Evolutionary conservation across 805 yeast species (phyloP).

Genomic region (Naumovozyma baii): DNA sequence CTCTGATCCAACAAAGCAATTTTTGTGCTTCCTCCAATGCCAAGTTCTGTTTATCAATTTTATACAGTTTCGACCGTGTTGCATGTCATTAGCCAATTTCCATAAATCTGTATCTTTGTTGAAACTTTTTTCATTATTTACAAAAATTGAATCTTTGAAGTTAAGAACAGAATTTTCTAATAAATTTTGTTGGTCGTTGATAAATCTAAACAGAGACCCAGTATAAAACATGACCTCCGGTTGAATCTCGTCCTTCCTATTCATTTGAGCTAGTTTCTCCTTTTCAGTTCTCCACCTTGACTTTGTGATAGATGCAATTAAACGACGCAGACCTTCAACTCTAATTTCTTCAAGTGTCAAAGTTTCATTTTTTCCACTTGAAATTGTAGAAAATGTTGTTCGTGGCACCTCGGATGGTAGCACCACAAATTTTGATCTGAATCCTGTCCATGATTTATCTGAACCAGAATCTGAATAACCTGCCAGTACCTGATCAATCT

Average conservation of each 20-base stretch:
- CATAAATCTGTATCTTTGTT: conserved; percentile 41
- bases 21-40: conserved; percentile 75
- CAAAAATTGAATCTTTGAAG: conserved; percentile 31
- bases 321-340: conserved; percentile 75
- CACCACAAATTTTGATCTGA: conserved; percentile 73
- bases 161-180: conserved; percentile 27
- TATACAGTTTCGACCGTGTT: conserved; percentile 49
- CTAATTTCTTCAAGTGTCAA: conserved; percentile 78
- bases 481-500: conserved; percentile 81
- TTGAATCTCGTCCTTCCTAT: conserved; percentile 38
- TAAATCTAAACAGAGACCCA: conserved; percentile 63
- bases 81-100: conserved; percentile 56
- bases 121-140: conserved; percentile 30
- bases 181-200: conserved; percentile 42
- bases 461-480: conserved; percentile 70
- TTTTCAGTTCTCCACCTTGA: conserved; percentile 40
- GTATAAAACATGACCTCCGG: conserved; percentile 85
- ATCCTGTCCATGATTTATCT: conserved; percentile 44
- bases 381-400: conserved; percentile 31
- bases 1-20: conserved; percentile 79
- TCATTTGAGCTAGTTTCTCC: conserved; percentile 29
- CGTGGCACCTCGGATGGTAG: conserved; percentile 68
- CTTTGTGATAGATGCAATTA: conserved; percentile 54
- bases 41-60: conserved; percentile 71
- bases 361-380: conserved; percentile 45